phyloP scores from a whole-genome alignment of 73 alveolate species.

The Paramecium bursaria region DNA sequence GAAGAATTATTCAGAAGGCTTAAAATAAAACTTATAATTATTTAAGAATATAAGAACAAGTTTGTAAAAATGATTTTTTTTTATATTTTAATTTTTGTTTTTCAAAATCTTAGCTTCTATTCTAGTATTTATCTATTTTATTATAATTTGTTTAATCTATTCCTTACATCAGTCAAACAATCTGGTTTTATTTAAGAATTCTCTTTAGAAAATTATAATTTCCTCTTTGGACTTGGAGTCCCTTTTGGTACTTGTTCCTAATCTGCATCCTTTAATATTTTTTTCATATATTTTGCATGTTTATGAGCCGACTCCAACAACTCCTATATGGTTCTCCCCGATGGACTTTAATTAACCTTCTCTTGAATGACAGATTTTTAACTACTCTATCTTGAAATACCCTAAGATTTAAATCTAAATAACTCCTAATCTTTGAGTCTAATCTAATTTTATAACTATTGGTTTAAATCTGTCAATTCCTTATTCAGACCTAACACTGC shows the following conservation, averaged over 20 bases:
- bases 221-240: slow-evolving; percentile 36
- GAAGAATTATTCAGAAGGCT: background rate
- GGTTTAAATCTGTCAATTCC: slow-evolving; percentile 49
- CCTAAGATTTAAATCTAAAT: slow-evolving; percentile 8
- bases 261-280: slow-evolving; percentile 35
- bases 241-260: slow-evolving; percentile 4
- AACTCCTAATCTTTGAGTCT: slow-evolving; percentile 44
- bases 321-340: slow-evolving; percentile 22
- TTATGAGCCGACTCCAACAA: slow-evolving; percentile 58
- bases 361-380: background rate
- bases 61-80: no score
- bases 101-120: slow-evolving; percentile 21
- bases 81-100: no score
- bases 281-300: slow-evolving; percentile 57
- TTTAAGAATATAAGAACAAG: background rate
- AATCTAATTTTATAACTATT: background rate
- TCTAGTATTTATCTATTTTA: slow-evolving; percentile 36
- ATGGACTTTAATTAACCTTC: slow-evolving; percentile 26
- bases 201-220: slow-evolving; percentile 53
- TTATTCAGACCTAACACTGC: slow-evolving; percentile 22
- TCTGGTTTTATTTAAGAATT: background rate
- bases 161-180: slow-evolving; percentile 41
- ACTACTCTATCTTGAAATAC: slow-evolving; percentile 4
- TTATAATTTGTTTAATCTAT: slow-evolving; percentile 23
- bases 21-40: background rate